These are phyloP conservation scores for Leptographium wingfieldii DNA, from an alignment of 2,329 filamentous ascomycete species.

Conservation along the genomic window DNA sequence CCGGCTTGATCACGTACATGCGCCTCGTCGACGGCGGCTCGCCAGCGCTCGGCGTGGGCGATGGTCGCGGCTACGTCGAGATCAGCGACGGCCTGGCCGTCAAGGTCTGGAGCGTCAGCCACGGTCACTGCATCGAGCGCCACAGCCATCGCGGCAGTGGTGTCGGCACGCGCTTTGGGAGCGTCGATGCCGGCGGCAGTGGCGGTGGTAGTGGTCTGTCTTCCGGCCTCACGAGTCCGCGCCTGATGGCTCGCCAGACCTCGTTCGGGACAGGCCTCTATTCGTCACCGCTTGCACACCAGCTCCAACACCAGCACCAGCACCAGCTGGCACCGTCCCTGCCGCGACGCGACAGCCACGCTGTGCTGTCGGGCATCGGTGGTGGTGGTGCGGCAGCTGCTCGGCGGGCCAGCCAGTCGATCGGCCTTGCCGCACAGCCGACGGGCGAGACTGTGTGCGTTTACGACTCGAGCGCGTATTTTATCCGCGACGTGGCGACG, in stretches of 20 bases:
- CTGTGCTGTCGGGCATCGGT: background rate
- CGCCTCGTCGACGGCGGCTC: slow-evolving; percentile 83
- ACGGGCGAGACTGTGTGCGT: slow-evolving; percentile 48
- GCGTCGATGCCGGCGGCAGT: slow-evolving; percentile 29
- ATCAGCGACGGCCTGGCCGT: slow-evolving; percentile 82
- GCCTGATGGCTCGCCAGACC: slow-evolving; percentile 13
- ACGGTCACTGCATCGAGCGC: slow-evolving; percentile 75
- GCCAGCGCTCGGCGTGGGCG: slow-evolving; percentile 66
- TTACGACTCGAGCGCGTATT: slow-evolving; percentile 85
- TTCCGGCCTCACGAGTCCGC: slow-evolving; percentile 15
- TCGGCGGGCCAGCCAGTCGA: slow-evolving; percentile 2
- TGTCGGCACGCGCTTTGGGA: slow-evolving; percentile 34
- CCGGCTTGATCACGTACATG: slow-evolving; percentile 82
- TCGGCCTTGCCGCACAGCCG: background rate
- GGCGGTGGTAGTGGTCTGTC: background rate
- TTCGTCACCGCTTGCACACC: background rate
- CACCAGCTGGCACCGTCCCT: slow-evolving; percentile 9
- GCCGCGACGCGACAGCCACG: slow-evolving; percentile 10
- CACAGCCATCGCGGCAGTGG: slow-evolving; percentile 52
- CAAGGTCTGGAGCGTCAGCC: slow-evolving; percentile 75
- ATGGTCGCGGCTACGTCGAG: slow-evolving; percentile 73
- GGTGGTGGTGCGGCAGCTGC: background rate
- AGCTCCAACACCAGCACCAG: slow-evolving; percentile 9
- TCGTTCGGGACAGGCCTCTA: slow-evolving; percentile 1
- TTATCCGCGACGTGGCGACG: slow-evolving; percentile 64